Evolutionary conservation across 2,329 filamentous ascomycete species (phyloP), one percentile per base, ranked within the genome.

Genomic region (Epichloe bromicola): DNA sequence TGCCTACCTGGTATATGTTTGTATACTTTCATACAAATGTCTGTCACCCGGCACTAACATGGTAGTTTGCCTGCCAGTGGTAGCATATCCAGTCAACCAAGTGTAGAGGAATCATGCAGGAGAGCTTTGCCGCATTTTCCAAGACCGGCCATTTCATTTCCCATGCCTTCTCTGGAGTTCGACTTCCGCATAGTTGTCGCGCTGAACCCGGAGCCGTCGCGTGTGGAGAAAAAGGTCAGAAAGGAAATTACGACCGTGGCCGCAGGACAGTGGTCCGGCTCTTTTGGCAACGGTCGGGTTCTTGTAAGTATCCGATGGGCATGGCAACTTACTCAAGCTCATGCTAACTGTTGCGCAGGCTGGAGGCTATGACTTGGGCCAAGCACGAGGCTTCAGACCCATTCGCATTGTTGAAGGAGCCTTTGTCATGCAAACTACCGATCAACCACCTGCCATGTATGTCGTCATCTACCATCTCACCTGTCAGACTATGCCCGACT

Each of bases 101-200:
- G 60, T 49, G 63, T 69, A 50, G 67, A 70, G 53, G 67, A 70
- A 48, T 60, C 65, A 15, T 67, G 64, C 53, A 65, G 67, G 53
- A 65, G 67, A 41, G 62, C 67, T 10, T 60, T 70, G 17, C 61
- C 65, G 45, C 67, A 70, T 49, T 70, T 70, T 38, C 68, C 69
- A n/a, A 67, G 69, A 54, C 68, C 72, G 17, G 59, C 63, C 40
- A 55, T 74, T 36, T 64, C 64, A 4, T 67, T 76, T 48, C 72
- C 74, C 14, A 67, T 69, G 57, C 73, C 73, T 5, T 66, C 64
- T 38, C 66, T 75, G 47, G 67, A 67, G 48, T 73, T 75, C 44
- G 73, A 76, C 57, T 75, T 76, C 56, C 71, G 73, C 51, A 70
- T 77, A 60, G 69, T 70, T 40, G 72, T 75, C 14, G 64, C 62